Evolutionary conservation across 306 rosid species (phyloP).

Genomic region (Castanospermum australe): DNA sequence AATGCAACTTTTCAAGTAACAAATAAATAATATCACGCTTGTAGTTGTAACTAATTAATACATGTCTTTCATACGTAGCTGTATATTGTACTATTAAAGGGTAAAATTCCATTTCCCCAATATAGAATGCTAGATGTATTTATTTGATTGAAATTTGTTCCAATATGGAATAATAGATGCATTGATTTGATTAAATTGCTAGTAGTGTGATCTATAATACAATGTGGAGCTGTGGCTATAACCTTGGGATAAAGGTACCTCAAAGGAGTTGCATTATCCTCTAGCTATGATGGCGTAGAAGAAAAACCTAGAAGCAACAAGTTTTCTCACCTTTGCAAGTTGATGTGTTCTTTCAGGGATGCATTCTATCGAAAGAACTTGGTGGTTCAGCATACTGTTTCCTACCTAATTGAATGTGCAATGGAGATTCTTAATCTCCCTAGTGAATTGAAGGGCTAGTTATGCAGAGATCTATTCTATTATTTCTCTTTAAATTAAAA

Average conservation of each 20-base stretch:
- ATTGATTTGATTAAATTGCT: background rate
- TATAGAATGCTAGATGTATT: background rate
- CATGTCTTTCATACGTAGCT: background rate
- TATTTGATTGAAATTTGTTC: background rate
- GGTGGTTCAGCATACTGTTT: background rate
- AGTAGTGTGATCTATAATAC: background rate
- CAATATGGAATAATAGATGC: background rate
- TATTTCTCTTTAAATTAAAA: background rate
- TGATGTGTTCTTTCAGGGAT: background rate
- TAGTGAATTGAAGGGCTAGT: background rate
- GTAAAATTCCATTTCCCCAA: background rate
- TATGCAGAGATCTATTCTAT: background rate
- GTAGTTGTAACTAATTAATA: background rate
- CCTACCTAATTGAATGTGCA: background rate
- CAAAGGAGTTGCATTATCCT: background rate
- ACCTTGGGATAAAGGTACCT: background rate
- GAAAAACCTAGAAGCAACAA: background rate
- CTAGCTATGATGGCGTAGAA: background rate
- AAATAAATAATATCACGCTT: background rate
- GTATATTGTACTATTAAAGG: background rate
- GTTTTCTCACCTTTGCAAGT: background rate
- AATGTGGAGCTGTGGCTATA: background rate
- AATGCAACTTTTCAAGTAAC: background rate
- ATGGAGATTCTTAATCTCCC: background rate
- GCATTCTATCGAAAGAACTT: background rate